Percentiles rank a stretch among this genome's conserved stretches.
Evolutionary conservation across 148 eudicot species (phyloP).

Genomic region (Diospyros kaki): DNA sequence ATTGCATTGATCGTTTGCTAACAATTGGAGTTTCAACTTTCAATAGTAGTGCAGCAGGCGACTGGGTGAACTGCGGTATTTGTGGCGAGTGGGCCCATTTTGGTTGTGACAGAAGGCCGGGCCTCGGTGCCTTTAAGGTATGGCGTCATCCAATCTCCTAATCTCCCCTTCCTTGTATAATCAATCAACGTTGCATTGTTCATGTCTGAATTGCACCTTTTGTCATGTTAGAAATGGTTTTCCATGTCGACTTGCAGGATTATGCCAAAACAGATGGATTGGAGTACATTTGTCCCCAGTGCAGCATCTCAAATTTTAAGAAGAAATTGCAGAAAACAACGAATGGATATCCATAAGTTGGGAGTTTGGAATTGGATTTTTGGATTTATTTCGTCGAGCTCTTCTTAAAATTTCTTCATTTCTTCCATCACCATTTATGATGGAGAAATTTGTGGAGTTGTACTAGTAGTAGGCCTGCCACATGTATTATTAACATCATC

Average conservation of each 20-base stretch:
- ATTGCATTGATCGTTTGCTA: not conserved
- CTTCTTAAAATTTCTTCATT: not conserved
- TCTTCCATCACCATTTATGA: too few species aligned
- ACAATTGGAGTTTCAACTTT: slow-evolving; percentile 6
- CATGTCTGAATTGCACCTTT: not conserved
- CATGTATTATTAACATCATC: not conserved
- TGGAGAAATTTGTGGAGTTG: not conserved
- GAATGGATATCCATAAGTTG: slow-evolving; percentile 60
- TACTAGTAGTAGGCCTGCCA: slow-evolving; percentile 2
- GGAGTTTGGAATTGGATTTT: too few species aligned
- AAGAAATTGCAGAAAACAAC: slow-evolving; percentile 72
- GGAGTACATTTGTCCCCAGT: slow-evolving; percentile 96
- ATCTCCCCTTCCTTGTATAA: not conserved
- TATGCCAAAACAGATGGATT: slow-evolving; percentile 98
- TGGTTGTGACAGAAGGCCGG: slow-evolving; percentile 93
- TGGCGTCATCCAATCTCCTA: not conserved
- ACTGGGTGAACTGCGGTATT: slow-evolving; percentile 95
- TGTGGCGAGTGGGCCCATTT: slow-evolving; percentile 99
- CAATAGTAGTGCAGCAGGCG: slow-evolving; percentile 94
- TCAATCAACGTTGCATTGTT: not conserved
- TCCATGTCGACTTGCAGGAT: slow-evolving; percentile 47
- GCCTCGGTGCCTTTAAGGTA: slow-evolving; percentile 98
- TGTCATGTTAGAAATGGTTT: not conserved
- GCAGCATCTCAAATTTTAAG: slow-evolving; percentile 83
- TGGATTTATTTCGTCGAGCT: not conserved